phyloP scores from a whole-genome alignment of 208 protist species.

The Endotrypanum monterogeii region DNA sequence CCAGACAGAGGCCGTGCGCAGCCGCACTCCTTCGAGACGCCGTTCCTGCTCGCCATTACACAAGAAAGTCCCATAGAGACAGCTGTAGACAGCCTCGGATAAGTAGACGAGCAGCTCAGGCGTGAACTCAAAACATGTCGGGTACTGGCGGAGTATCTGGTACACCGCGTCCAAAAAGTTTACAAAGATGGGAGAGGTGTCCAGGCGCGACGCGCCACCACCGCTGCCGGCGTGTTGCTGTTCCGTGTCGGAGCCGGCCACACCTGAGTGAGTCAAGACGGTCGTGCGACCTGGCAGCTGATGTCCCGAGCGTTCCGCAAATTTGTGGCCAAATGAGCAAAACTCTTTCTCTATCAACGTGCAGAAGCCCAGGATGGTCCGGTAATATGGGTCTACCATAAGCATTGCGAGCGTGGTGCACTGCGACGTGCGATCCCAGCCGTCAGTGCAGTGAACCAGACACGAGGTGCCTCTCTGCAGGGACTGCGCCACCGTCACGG shows the following conservation, averaged over 20 bases:
- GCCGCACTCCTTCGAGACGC: constrained; percentile 69
- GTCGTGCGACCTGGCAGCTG: constrained; percentile 59
- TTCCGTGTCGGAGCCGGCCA: constrained; percentile 58
- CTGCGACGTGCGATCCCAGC: constrained; percentile 96
- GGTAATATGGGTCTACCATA: constrained; percentile 95
- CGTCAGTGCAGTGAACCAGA: constrained; percentile 95
- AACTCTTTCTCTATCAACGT: constrained; percentile 97
- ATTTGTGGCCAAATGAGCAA: constrained; percentile 95
- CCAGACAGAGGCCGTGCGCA: constrained; percentile 74
- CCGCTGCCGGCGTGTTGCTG: constrained; percentile 11
- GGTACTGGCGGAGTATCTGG: constrained; percentile 93
- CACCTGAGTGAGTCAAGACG: constrained; percentile 40
- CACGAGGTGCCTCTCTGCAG: constrained; percentile 64
- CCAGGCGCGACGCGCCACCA: constrained; percentile 29
- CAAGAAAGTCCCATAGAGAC: constrained; percentile 88
- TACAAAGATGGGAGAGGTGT: constrained; percentile 93
- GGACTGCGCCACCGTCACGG: constrained; percentile 38
- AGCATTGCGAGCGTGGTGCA: constrained; percentile 82
- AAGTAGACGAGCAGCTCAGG: constrained; percentile 81
- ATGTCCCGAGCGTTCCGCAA: constrained; percentile 86
- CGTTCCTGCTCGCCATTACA: constrained; percentile 85
- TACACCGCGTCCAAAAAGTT: constrained; percentile 97
- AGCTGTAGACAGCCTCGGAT: constrained; percentile 84
- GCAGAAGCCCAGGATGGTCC: constrained; percentile 94
- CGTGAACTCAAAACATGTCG: constrained; percentile 95